Evolutionary conservation across 129 eudicot species (phyloP), one percentile per base, ranked within the genome.

Genomic region (carrot (Daucus carota)): DNA sequence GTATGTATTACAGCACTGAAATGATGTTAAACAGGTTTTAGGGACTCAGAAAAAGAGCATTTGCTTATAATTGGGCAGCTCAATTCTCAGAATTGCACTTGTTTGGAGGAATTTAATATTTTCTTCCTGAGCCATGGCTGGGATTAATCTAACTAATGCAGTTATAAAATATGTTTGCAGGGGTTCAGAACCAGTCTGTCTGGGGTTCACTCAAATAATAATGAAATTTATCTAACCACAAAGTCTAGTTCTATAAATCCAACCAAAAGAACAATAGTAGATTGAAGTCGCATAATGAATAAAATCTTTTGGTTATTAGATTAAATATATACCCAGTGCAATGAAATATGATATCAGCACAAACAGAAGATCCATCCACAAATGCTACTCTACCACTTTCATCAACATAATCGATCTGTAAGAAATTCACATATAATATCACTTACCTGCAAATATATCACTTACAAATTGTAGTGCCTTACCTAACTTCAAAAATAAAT

Each of bases 271-370:
- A 22, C 8, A 18, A 8, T 59, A 59, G 24, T 29, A 28, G 31
- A 59, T 38, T 36, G 46, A 31, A 36, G 41, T 3, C 20, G 20
- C 11, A 9, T 40, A 5, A 40, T 40, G n/a, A 40, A 40, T 7
- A 17, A n/a, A 20, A 22, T 5, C 4, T 13, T 75, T 52, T 38
- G 28, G 72, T 41, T 48, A 48, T 69, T 28, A 31, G 73, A 67
- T 33, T 72, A n/a, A n/a, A 68, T 66, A 41, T 10, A 29, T 80
- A 91, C 98, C 98, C 98, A 11, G 96, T 90, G 43, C 93, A 92
- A 63, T 92, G 93, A 47, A 92, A 72, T 73, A 92, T 88, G 45
- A 80, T 67, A 73, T 92, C 91, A 29, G 90, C 90, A 60, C 62
- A 72, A 73, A 82, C 47, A 15, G 77, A 78, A n/a, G 75, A 76